These are phyloP conservation scores for Rauvolfia tetraphylla DNA, from an alignment of 257 asterid genomes.

Conservation along the genomic window DNA sequence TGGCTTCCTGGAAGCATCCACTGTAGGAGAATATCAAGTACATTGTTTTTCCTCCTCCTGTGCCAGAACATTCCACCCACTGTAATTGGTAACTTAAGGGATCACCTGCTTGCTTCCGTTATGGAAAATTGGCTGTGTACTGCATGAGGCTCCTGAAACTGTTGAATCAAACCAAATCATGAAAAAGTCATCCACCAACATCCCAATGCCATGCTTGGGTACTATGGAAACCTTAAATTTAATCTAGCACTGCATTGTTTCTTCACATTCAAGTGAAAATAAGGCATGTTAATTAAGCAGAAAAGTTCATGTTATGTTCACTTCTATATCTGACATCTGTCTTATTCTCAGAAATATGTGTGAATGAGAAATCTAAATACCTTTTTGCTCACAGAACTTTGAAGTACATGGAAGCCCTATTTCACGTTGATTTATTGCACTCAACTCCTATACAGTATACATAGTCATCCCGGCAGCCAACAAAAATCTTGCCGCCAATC, in stretches of 20 bases:
- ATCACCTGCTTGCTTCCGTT: background rate
- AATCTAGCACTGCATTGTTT: background rate
- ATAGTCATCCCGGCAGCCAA: constrained; percentile 84
- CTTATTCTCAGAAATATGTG: background rate
- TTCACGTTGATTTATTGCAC: background rate
- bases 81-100: background rate
- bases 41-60: background rate
- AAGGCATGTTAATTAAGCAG: background rate
- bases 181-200: background rate
- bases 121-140: background rate
- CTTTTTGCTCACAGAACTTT: background rate
- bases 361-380: background rate
- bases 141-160: background rate
- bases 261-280: background rate
- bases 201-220: background rate
- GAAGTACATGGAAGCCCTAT: background rate
- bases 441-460: constrained; percentile 53
- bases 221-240: background rate
- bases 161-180: background rate
- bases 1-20: background rate
- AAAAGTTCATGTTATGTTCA: background rate
- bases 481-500: constrained; percentile 76
- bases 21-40: background rate
- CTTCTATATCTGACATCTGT: background rate
- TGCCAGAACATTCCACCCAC: background rate